Evolutionary conservation across 2,329 filamentous ascomycete genomes (phyloP).

Genomic region (Colletotrichum sp.): DNA sequence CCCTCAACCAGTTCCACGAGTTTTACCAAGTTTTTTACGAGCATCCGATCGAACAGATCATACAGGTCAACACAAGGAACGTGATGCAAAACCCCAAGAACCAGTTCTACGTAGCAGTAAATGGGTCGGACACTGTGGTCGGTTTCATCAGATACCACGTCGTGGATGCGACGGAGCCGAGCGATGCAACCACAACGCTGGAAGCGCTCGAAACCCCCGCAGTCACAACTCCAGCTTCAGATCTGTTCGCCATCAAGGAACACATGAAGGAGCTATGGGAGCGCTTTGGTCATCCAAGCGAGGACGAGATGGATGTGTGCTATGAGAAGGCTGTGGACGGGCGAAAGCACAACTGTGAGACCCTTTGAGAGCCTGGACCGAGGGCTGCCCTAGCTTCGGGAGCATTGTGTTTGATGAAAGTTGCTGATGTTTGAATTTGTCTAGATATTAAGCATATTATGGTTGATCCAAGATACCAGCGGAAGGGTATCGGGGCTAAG

Average conservation of each 20-base stretch:
- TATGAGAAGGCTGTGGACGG: constrained; percentile 20
- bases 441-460: constrained; percentile 25
- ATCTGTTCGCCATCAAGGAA: constrained; percentile 18
- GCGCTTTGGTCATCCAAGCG: constrained; percentile 17
- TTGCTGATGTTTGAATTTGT: not conserved
- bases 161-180: not conserved
- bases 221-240: not conserved
- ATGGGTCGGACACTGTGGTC: not conserved
- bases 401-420: not conserved
- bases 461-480: constrained; percentile 25
- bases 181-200: not conserved
- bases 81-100: not conserved
- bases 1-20: constrained; percentile 18
- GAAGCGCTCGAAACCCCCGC: not conserved
- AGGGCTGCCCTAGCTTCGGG: not conserved
- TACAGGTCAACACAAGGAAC: not conserved
- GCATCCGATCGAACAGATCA: constrained; percentile 12
- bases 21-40: constrained; percentile 24
- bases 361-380: not conserved
- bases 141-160: constrained; percentile 19
- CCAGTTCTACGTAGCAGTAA: constrained; percentile 14
- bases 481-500: constrained; percentile 19
- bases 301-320: constrained; percentile 23
- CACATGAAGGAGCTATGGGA: constrained; percentile 25
- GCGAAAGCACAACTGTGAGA: constrained; percentile 22